Conservation (phyloP, 2,329 filamentous ascomycete genomes). For the Aspergillus glaucus region DNA sequence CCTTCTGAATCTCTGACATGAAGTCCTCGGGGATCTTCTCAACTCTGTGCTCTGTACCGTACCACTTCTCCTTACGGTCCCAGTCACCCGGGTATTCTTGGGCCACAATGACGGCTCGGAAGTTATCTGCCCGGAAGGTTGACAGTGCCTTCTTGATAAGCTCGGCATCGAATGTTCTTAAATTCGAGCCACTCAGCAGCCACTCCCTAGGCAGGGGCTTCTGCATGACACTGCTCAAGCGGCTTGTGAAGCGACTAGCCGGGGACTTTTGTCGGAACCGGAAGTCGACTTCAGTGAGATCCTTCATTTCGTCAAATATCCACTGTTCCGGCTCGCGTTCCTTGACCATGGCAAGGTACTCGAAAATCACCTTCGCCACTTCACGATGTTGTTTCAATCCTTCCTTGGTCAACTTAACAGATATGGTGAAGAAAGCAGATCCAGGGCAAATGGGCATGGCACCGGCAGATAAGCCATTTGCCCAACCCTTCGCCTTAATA, state of each 20-base stretch:
- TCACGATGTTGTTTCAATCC: conserved; percentile 76
- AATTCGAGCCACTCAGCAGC: conserved; percentile 73
- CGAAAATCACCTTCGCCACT: conserved; percentile 76
- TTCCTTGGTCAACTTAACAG: conserved; percentile 75
- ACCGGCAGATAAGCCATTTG: conserved; percentile 73
- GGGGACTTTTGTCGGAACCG: conserved; percentile 90
- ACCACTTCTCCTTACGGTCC: conserved; percentile 92
- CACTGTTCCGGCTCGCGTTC: conserved; percentile 78
- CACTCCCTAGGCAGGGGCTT: conserved; percentile 79
- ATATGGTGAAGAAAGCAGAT: conserved; percentile 71
- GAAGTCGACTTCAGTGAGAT: conserved; percentile 87
- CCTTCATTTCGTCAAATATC: conserved; percentile 90
- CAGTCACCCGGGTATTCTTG: conserved; percentile 77
- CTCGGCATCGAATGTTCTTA: conserved; percentile 74
- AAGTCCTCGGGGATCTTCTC: conserved; percentile 74
- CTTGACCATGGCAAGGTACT: conserved; percentile 81
- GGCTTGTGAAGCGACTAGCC: conserved; percentile 82
- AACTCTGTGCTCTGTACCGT: conserved; percentile 85
- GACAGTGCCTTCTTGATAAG: conserved; percentile 67
- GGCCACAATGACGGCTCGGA: conserved; percentile 75
- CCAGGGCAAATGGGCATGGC: conserved; percentile 71
- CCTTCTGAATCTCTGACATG: conserved; percentile 61
- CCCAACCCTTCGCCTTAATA: conserved; percentile 86
- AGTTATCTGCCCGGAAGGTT: conserved; percentile 78
- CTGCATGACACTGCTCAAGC: conserved; percentile 82